phyloP scores from a whole-genome alignment of 345 rosid genomes.

The Eutrema japonicum region DNA sequence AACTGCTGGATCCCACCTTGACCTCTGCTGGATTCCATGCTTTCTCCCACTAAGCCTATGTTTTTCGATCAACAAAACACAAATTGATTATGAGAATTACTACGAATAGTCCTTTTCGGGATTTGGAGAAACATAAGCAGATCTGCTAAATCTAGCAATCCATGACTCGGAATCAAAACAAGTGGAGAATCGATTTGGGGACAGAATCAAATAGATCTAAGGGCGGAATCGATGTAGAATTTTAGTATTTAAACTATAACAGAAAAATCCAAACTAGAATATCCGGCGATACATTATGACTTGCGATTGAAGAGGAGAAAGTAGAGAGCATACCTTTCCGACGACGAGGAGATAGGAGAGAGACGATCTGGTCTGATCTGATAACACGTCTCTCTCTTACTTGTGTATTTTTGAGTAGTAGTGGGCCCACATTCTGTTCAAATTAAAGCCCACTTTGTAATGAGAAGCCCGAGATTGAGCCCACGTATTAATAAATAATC shows the following conservation, averaged over 20 bases:
- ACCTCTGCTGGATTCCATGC: conserved; percentile 71
- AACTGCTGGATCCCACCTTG: conserved; percentile 87
- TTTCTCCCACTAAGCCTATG: conserved; percentile 27
- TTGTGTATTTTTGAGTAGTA: conserved; percentile 7
- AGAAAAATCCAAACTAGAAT: conserved; percentile 7
- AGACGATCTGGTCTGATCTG: conserved; percentile 1
- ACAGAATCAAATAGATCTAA: conserved; percentile 28
- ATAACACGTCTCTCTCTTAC: conserved; percentile 23
- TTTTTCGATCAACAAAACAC: too few relatives aligned
- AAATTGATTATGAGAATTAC: neutral
- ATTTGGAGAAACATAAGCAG: conserved; percentile 17
- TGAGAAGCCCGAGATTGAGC: neutral
- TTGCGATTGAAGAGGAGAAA: conserved; percentile 7
- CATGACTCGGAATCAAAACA: conserved; percentile 1
- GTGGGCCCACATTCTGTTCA: conserved; percentile 1
- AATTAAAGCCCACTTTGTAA: neutral
- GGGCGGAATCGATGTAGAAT: neutral
- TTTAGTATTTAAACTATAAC: neutral
- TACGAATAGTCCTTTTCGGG: neutral
- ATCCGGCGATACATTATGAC: conserved; percentile 8
- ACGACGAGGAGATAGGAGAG: neutral
- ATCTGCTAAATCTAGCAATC: conserved; percentile 24
- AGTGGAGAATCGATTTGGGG: neutral
- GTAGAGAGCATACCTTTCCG: conserved; percentile 27
- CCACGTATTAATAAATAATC: neutral